Conservation (phyloP, 75 land plant genomes). For the Pinus albicaulis region DNA sequence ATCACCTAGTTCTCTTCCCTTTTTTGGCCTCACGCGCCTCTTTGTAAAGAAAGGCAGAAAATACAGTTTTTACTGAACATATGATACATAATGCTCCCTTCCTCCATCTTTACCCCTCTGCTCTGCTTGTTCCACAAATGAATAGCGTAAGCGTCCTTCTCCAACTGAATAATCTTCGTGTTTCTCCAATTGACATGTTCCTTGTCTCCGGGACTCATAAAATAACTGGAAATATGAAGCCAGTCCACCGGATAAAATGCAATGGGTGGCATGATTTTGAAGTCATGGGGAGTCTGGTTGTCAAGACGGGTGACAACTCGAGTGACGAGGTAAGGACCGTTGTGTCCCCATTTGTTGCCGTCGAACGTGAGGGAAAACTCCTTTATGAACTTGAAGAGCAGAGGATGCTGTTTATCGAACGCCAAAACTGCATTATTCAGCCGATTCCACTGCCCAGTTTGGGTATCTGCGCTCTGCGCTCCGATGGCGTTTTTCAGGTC, state of each 20-base stretch:
- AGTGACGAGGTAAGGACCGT: constrained; percentile 81
- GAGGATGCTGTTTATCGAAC: constrained; percentile 22
- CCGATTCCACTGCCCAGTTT: constrained; percentile 20
- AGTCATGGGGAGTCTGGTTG: constrained; percentile 13
- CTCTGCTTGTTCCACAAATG: constrained; percentile 34
- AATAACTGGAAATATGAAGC: constrained; percentile 14
- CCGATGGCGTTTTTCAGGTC: constrained; percentile 14
- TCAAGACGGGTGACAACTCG: constrained; percentile 41
- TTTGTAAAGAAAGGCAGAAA: neutral
- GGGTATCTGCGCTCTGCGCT: constrained; percentile 17
- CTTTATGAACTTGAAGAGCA: constrained; percentile 15
- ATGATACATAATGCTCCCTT: constrained; percentile 27
- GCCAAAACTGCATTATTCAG: constrained; percentile 38
- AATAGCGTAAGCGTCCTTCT: constrained; percentile 11
- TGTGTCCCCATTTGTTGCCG: constrained; percentile 87
- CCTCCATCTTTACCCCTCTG: constrained; percentile 9
- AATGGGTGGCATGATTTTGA: constrained; percentile 12
- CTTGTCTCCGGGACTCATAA: neutral
- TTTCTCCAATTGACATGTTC: constrained; percentile 5
- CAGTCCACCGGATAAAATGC: constrained; percentile 38
- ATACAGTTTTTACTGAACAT: constrained; percentile 24
- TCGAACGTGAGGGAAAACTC: constrained; percentile 34
- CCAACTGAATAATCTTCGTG: constrained; percentile 10
- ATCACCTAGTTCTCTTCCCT: no score
- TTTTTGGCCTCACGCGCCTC: no score